Evolutionary conservation across 768 basidiomycete species (phyloP).

Genomic region (Xerocomus brunneocitrinus): DNA sequence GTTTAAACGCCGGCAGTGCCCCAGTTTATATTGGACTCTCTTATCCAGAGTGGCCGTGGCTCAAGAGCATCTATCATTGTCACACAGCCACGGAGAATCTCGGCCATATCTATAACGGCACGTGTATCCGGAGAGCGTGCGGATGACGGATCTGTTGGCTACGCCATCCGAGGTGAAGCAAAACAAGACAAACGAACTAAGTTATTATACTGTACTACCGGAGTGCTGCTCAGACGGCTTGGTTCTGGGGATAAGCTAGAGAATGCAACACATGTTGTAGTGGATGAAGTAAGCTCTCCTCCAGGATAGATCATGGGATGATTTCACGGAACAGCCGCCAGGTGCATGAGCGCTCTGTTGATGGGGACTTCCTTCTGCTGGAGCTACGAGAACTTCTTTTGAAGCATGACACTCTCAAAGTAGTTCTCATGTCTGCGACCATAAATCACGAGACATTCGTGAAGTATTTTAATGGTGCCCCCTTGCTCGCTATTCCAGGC

Average conservation of each 20-base stretch:
- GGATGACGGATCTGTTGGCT: slow-evolving; percentile 78
- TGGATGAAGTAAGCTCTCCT: slow-evolving; percentile 70
- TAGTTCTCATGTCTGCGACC: slow-evolving; percentile 92
- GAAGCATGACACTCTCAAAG: slow-evolving; percentile 61
- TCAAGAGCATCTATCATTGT: slow-evolving; percentile 71
- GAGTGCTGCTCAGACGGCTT: slow-evolving; percentile 80
- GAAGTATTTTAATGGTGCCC: slow-evolving; percentile 77
- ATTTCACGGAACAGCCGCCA: slow-evolving; percentile 23
- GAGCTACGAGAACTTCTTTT: slow-evolving; percentile 74
- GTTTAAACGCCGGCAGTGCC: slow-evolving; percentile 49
- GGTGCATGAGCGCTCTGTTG: slow-evolving; percentile 91
- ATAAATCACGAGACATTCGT: slow-evolving; percentile 87
- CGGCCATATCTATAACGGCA: slow-evolving; percentile 83
- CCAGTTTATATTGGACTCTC: slow-evolving; percentile 83
- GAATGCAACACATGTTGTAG: slow-evolving; percentile 77
- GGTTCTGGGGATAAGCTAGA: slow-evolving; percentile 67
- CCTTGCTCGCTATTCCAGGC: slow-evolving; percentile 81
- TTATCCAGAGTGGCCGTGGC: slow-evolving; percentile 59
- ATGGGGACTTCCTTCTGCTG: slow-evolving; percentile 84
- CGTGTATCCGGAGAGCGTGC: slow-evolving; percentile 80
- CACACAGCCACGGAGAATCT: slow-evolving; percentile 86
- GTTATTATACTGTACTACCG: slow-evolving; percentile 88
- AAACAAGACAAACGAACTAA: slow-evolving; percentile 64
- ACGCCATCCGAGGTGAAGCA: slow-evolving; percentile 84
- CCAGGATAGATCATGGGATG: background rate